Evolutionary conservation across 1,284 basidiomycete species (phyloP).

Genomic region (Melampsora larici-populina): DNA sequence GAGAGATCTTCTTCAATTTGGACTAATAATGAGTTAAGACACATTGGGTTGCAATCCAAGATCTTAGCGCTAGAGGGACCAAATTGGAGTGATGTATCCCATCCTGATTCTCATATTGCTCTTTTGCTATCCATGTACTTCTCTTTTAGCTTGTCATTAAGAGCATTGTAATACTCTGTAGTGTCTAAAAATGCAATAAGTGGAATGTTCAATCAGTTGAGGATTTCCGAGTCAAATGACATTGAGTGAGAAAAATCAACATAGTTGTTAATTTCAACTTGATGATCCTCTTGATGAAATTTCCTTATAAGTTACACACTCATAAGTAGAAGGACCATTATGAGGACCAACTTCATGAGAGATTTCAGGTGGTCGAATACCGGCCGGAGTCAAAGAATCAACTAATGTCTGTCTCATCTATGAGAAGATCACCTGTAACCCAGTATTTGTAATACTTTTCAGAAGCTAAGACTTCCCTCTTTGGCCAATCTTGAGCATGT

Average conservation of each 20-base stretch:
- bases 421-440: not conserved
- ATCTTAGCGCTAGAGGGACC: slow-evolving; percentile 34
- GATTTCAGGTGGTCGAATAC: slow-evolving; percentile 24
- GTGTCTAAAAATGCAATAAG: slow-evolving; percentile 23
- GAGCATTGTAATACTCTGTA: slow-evolving; percentile 22
- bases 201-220: slow-evolving; percentile 33
- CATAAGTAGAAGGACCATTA: slow-evolving; percentile 7
- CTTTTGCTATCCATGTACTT: slow-evolving; percentile 38
- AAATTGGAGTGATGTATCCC: slow-evolving; percentile 25
- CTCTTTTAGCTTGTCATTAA: slow-evolving; percentile 18
- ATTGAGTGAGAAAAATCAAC: too few species aligned
- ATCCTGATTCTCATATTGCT: slow-evolving; percentile 35
- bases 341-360: slow-evolving; percentile 22
- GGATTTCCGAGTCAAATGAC: not conserved
- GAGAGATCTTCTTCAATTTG: too few species aligned
- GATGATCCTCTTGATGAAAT: too few species aligned
- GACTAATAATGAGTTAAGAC: too few species aligned
- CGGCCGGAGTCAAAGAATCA: slow-evolving; percentile 29
- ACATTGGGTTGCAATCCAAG: slow-evolving; percentile 35
- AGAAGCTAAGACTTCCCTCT: slow-evolving; percentile 17
- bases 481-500: not conserved
- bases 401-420: not conserved
- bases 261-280: too few species aligned
- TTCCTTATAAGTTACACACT: slow-evolving; percentile 29
- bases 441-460: slow-evolving; percentile 30